Percentiles rank a stretch among this genome's conserved stretches.
Evolutionary conservation across 1,139 yeast genomes (phyloP).

Genomic region (Saccharomyces uvarum): DNA sequence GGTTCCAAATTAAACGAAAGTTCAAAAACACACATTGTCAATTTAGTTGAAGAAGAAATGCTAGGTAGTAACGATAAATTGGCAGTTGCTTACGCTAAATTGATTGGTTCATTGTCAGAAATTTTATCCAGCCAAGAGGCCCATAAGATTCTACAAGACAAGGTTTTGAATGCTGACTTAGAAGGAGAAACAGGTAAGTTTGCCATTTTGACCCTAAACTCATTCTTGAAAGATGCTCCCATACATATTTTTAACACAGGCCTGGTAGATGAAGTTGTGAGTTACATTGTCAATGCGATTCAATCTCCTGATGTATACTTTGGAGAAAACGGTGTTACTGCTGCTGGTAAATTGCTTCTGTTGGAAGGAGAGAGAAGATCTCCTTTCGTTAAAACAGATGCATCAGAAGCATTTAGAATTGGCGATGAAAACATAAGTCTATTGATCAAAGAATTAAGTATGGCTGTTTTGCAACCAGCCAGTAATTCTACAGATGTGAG

Average conservation of each 20-base stretch:
- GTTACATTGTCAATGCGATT: conserved; percentile 43
- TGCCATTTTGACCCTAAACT: conserved; percentile 66
- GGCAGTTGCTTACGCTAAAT: conserved; percentile 68
- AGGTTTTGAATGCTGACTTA: conserved; percentile 42
- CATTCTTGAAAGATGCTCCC: conserved; percentile 73
- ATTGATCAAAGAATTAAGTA: conserved; percentile 46
- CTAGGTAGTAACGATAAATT: conserved; percentile 47
- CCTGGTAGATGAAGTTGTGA: conserved; percentile 41
- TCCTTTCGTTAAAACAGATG: conserved; percentile 31
- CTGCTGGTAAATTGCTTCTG: conserved; percentile 73
- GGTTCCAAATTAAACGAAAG: conserved; percentile 70
- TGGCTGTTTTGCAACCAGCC: conserved; percentile 43
- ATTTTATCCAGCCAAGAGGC: conserved; percentile 64
- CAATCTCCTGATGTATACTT: conserved; percentile 46
- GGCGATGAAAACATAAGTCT: conserved; percentile 34
- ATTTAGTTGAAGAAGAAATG: conserved; percentile 71
- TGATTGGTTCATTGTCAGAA: conserved; percentile 69
- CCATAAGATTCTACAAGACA: conserved; percentile 46
- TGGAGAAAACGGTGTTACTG: conserved; percentile 73
- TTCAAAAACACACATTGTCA: conserved; percentile 61
- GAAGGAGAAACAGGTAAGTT: conserved; percentile 45
- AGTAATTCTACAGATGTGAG: conserved; percentile 71
- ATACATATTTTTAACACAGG: conserved; percentile 48
- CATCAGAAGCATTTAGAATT: conserved; percentile 34
- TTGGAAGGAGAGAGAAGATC: conserved; percentile 39